phyloP scores from a whole-genome alignment of 2,329 filamentous ascomycete genomes.

The Arthroderma sp. region DNA sequence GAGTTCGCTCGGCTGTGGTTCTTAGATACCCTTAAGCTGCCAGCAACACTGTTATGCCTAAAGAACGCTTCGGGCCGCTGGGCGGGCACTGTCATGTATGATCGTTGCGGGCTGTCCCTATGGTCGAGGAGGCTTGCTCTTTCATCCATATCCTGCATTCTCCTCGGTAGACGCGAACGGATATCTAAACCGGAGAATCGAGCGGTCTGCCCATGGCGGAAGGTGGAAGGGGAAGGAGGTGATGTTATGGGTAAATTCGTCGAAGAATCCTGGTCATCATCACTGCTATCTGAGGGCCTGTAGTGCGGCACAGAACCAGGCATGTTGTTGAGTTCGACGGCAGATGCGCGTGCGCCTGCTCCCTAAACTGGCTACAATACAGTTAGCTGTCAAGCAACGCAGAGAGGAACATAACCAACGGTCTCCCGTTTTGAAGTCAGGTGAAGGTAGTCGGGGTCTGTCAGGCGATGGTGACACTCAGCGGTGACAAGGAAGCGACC shows the following conservation, averaged over 20 bases:
- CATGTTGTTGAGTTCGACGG: conserved; percentile 3
- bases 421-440: no score
- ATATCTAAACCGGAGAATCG: conserved; percentile 10
- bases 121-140: conserved; percentile 23
- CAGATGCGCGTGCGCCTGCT: not conserved
- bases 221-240: conserved; percentile 9
- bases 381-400: no score
- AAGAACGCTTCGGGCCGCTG: conserved; percentile 22
- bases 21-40: conserved; percentile 26
- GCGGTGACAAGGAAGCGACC: not conserved
- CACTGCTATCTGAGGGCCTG: not conserved
- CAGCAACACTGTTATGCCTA: conserved; percentile 22
- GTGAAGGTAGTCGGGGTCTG: no score
- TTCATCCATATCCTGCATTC: conserved; percentile 14
- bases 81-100: conserved; percentile 25
- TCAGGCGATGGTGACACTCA: no score
- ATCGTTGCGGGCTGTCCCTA: conserved; percentile 14
- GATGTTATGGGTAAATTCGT: conserved; percentile 8
- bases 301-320: conserved; percentile 4
- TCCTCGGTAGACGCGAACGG: conserved; percentile 7
- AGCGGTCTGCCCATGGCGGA: conserved; percentile 5
- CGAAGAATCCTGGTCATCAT: conserved; percentile 5
- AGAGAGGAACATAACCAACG: no score
- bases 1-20: conserved; percentile 40
- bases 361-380: no score